Evolutionary conservation across 1,284 basidiomycete genomes (phyloP), one percentile per base, ranked within the genome.

Genomic region (Cutaneotrichosporon curvatum): DNA sequence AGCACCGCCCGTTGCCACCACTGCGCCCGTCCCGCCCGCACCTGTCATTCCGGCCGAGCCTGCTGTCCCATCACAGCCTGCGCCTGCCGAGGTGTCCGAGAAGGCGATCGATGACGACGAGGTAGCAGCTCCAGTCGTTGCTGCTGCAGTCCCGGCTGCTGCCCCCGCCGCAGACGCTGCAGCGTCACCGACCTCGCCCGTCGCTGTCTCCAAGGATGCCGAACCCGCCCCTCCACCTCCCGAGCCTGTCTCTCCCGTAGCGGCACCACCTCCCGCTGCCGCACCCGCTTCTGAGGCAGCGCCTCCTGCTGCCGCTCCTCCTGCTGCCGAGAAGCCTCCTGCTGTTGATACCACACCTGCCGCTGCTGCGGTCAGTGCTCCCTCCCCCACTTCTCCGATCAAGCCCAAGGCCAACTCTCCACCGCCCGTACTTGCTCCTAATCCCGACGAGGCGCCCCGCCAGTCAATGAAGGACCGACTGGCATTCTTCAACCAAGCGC

Each of bases 381-480:
- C 34, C 10, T 15, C 19, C 7, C 35, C 42, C 12, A 14, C 42
- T 4, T 37, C 50, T 20, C 50, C 58, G 11, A 48, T 48, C 37
- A 48, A 31, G 39, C 38, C 12, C 33, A 28, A 7, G 8, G 7
- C 25, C 25, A 12, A 7, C 25, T 16, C 12, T 25, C 19, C 25
- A 40, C n/a, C 15, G 28, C 45, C 47, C 8, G 23, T 38, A 9
- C 45, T 46, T 9, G 37, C 57, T 9, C 18, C 45, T 10, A 30
- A 44, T 53, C 14, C n/a, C 12, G 57, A 52, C 4, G 43, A 53
- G 2, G 49, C 57, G 2, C 60, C 66, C 10, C 54, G 47, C 22
- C 58, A 59, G 45, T 63, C 68, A 1, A 67, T 74, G 60, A 70
- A 70, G 48, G 70, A 73, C 40, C 66, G 71, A 5, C 57, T 75